phyloP scores from a whole-genome alignment of 192 early-diverging fungal genomes.

The Funneliformis geosporum region DNA sequence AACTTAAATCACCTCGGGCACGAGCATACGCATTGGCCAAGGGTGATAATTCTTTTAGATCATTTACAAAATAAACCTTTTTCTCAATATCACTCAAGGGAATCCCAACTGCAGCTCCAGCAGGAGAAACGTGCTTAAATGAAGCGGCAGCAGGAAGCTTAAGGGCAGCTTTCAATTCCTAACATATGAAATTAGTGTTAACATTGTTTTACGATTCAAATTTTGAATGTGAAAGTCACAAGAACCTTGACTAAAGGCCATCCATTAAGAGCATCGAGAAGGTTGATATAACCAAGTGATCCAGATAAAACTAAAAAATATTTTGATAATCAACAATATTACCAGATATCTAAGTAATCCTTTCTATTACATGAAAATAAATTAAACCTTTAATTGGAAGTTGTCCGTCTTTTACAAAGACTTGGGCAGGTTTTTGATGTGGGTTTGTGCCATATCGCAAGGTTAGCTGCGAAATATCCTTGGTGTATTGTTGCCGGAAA shows the following conservation, averaged over 20 bases:
- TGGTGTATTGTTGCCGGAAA: conserved; percentile 90
- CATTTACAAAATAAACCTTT: conserved; percentile 91
- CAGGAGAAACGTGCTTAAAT: conserved; percentile 99
- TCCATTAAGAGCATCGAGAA: conserved; percentile 94
- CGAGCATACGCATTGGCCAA: conserved; percentile 94
- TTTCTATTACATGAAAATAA: neutral
- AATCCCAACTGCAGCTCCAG: conserved; percentile 92
- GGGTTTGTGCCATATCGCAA: conserved; percentile 98
- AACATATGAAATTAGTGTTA: neutral
- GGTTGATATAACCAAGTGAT: conserved; percentile 97
- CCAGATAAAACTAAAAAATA: conserved; percentile 76
- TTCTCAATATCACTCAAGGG: conserved; percentile 79
- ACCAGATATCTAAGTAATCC: too few species aligned
- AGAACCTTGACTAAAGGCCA: conserved; percentile 92
- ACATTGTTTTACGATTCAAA: neutral
- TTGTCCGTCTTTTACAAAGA: conserved; percentile 74
- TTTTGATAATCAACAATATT: neutral
- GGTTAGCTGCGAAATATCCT: conserved; percentile 70
- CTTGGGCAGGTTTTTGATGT: conserved; percentile 97
- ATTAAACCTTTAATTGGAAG: conserved; percentile 73
- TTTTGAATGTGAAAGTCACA: neutral
- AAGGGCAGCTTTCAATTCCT: conserved; percentile 80
- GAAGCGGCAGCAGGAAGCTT: conserved; percentile 94
- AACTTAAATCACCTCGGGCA: conserved; percentile 64
- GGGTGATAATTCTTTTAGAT: conserved; percentile 76